phyloP scores from a whole-genome alignment of 352 stramenopile genomes.

The Phytophthora litchii region DNA sequence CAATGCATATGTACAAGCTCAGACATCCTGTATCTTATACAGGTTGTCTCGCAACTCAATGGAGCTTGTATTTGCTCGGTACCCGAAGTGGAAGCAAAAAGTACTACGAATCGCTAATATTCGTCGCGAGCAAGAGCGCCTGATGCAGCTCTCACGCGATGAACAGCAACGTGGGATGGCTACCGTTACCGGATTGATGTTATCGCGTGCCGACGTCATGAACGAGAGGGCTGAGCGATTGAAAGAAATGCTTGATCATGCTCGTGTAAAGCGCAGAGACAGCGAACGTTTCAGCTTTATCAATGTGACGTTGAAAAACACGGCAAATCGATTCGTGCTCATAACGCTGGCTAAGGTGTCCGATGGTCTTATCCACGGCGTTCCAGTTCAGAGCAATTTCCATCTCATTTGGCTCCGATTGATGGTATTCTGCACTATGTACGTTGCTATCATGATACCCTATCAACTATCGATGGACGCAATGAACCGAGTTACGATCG shows the following conservation, averaged over 20 bases:
- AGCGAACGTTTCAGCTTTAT: conserved; percentile 4
- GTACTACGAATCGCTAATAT: conserved; percentile 58
- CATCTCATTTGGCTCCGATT: conserved; percentile 53
- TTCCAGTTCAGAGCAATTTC: conserved; percentile 46
- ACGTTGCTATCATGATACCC: conserved; percentile 47
- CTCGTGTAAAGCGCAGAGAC: conserved; percentile 13
- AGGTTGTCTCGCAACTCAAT: conserved; percentile 63
- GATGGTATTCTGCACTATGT: conserved; percentile 42
- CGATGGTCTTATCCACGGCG: conserved; percentile 35
- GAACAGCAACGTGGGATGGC: conserved; percentile 22
- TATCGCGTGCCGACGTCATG: conserved; percentile 32
- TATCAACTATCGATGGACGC: conserved; percentile 54
- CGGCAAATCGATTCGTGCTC: not conserved
- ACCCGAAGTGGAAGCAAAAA: conserved; percentile 59
- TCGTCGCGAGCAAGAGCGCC: conserved; percentile 52
- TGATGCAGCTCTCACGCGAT: conserved; percentile 31
- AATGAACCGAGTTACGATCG: conserved; percentile 20
- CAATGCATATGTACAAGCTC: conserved; percentile 53
- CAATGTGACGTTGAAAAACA: not conserved
- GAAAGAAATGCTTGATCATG: conserved; percentile 25
- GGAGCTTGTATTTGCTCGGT: conserved; percentile 52
- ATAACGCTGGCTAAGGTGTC: conserved; percentile 20
- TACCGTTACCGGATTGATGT: conserved; percentile 19
- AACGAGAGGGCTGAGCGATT: conserved; percentile 31
- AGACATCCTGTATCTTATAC: conserved; percentile 74